These are phyloP conservation scores for Gilbertella persicaria DNA, from an alignment of 371 early-diverging fungal species.

Conservation along the genomic window DNA sequence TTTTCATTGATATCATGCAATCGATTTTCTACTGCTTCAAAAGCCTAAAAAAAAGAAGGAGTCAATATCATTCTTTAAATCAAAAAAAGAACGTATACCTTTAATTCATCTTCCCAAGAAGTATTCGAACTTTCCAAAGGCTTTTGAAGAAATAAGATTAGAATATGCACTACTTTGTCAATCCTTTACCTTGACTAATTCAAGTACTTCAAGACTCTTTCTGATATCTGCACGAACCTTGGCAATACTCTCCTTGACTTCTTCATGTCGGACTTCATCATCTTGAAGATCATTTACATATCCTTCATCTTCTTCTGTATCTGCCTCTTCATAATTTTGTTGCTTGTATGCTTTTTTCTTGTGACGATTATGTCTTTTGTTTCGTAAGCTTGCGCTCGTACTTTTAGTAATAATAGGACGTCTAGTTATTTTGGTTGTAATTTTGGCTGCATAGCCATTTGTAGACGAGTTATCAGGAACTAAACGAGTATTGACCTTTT, in stretches of 20 bases:
- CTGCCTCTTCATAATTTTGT: neutral
- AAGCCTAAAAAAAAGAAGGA: constrained; percentile 20
- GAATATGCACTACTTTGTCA: neutral
- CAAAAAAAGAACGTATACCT: constrained; percentile 15
- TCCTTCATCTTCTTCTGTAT: constrained; percentile 25
- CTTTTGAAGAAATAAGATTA: constrained; percentile 9
- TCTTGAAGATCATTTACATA: constrained; percentile 31
- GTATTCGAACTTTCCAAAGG: constrained; percentile 38
- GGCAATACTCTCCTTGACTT: constrained; percentile 58
- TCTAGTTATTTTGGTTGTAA: constrained; percentile 16
- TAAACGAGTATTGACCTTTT: constrained; percentile 4
- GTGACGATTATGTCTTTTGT: constrained; percentile 7
- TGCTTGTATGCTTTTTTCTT: constrained; percentile 3
- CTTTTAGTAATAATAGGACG: constrained; percentile 24
- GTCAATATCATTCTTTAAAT: too few species aligned
- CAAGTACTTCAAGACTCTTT: constrained; percentile 53
- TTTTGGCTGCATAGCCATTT: constrained; percentile 21
- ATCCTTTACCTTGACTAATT: constrained; percentile 41
- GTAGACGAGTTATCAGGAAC: constrained; percentile 8
- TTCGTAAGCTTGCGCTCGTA: constrained; percentile 13
- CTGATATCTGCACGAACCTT: constrained; percentile 68
- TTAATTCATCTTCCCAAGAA: constrained; percentile 44
- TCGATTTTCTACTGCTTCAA: constrained; percentile 39
- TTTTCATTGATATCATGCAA: constrained; percentile 26
- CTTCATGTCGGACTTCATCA: constrained; percentile 35